Conservation (phyloP, 2,329 filamentous ascomycete genomes). For the Emericellopsis atlantica region DNA sequence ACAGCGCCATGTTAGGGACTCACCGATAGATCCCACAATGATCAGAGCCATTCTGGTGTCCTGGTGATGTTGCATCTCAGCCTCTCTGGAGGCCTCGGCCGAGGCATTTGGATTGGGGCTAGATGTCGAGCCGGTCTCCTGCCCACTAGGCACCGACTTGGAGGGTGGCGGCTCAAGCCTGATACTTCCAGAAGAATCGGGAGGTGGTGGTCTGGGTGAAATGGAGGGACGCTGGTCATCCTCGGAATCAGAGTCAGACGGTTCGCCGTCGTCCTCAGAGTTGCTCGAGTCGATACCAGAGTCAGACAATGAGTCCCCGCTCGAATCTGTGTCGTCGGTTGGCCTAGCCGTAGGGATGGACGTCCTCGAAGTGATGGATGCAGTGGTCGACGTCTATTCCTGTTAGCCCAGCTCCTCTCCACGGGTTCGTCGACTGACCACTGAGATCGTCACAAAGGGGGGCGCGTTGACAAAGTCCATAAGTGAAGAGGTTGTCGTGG, state of each 20-base stretch:
- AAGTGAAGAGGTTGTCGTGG: too few relatives aligned
- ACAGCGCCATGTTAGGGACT: neutral
- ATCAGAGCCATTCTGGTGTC: slow-evolving; percentile 1
- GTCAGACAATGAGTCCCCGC: neutral
- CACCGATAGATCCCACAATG: slow-evolving; percentile 1
- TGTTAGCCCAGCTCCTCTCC: too few relatives aligned
- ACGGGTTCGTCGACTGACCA: too few relatives aligned
- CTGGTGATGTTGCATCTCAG: neutral
- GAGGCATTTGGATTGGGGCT: neutral
- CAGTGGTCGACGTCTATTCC: too few relatives aligned
- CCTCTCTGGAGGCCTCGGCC: neutral
- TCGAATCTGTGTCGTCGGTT: too few relatives aligned
- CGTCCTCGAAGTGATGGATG: neutral
- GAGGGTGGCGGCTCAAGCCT: neutral
- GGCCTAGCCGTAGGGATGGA: neutral
- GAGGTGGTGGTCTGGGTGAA: neutral
- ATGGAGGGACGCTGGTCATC: neutral
- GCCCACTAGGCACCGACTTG: too few relatives aligned
- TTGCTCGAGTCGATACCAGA: neutral
- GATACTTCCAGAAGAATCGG: neutral
- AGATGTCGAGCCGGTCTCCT: neutral
- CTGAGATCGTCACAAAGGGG: too few relatives aligned
- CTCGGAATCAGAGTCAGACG: neutral
- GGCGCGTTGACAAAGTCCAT: too few relatives aligned
- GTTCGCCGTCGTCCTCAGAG: neutral